A percentile compares a stretch with the other conserved stretches of the same genome.
These are phyloP conservation scores for Kazachstania africana DNA, from an alignment of 805 yeast species.

Conservation along the genomic window DNA sequence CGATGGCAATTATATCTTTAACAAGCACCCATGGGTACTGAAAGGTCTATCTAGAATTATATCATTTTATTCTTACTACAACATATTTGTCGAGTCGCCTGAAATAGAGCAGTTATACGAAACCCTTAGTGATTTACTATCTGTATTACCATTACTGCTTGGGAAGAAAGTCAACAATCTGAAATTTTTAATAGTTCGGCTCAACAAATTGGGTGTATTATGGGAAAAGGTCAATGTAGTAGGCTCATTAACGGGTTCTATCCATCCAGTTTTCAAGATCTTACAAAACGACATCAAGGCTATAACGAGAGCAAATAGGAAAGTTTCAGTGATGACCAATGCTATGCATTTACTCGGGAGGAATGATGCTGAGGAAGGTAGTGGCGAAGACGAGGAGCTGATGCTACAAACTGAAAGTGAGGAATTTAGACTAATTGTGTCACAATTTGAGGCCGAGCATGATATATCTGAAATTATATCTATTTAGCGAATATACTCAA, in stretches of 20 bases:
- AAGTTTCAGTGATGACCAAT: constrained; percentile 4
- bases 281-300: constrained; percentile 17
- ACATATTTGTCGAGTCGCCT: constrained; percentile 10
- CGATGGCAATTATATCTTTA: constrained; percentile 7
- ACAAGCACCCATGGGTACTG: constrained; percentile 18
- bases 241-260: constrained; percentile 8
- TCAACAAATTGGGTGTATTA: constrained; percentile 10
- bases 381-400: constrained; percentile 1
- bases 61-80: constrained; percentile 17
- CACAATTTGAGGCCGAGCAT: constrained; percentile 13
- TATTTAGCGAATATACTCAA: constrained; percentile 18
- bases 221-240: constrained; percentile 17
- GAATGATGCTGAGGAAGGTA: constrained; percentile 2
- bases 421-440: constrained; percentile 9
- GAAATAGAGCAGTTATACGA: constrained; percentile 11
- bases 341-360: background rate
- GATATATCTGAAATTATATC: constrained; percentile 7
- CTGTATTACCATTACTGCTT: constrained; percentile 8
- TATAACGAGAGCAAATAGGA: constrained; percentile 4
- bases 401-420: constrained; percentile 2
- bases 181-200: constrained; percentile 8
- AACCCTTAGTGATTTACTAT: constrained; percentile 14
- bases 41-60: constrained; percentile 11
- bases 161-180: constrained; percentile 8
- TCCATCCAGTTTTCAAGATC: constrained; percentile 20